These are phyloP conservation scores for Leccinum longicurvipes DNA, from an alignment of 768 basidiomycete species.

Conservation along the genomic window DNA sequence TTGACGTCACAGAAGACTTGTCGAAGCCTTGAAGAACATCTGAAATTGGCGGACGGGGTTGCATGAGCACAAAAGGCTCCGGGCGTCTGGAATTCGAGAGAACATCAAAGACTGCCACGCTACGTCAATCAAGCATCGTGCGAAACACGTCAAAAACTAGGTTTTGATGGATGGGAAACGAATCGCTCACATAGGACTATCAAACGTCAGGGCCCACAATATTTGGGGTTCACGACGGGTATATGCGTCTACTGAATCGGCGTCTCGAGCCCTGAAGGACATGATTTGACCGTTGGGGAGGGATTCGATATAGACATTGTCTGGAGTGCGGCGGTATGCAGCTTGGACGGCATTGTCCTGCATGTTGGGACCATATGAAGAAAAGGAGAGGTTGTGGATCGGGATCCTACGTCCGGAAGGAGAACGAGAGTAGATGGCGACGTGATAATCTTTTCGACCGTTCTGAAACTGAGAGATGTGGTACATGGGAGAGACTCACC, in stretches of 20 bases:
- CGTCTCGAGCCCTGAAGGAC: constrained; percentile 54
- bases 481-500: constrained; percentile 38
- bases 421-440: constrained; percentile 71
- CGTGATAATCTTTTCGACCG: constrained; percentile 69
- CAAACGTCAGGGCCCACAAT: constrained; percentile 60
- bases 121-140: constrained; percentile 23
- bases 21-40: constrained; percentile 61
- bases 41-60: constrained; percentile 74
- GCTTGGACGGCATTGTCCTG: constrained; percentile 73
- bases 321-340: constrained; percentile 71
- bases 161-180: neutral
- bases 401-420: constrained; percentile 38
- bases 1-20: constrained; percentile 34
- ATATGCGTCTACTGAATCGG: constrained; percentile 27
- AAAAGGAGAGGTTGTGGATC: constrained; percentile 84
- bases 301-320: constrained; percentile 78
- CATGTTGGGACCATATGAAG: constrained; percentile 90
- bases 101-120: constrained; percentile 84
- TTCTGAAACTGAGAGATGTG: constrained; percentile 1
- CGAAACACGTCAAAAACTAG: neutral
- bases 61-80: constrained; percentile 79
- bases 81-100: constrained; percentile 44
- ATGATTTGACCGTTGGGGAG: constrained; percentile 76
- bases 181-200: constrained; percentile 61
- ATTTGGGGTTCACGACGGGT: constrained; percentile 35